These are phyloP conservation scores for Trifolium fragiferum DNA, from an alignment of 306 rosid genomes.

Conservation along the genomic window DNA sequence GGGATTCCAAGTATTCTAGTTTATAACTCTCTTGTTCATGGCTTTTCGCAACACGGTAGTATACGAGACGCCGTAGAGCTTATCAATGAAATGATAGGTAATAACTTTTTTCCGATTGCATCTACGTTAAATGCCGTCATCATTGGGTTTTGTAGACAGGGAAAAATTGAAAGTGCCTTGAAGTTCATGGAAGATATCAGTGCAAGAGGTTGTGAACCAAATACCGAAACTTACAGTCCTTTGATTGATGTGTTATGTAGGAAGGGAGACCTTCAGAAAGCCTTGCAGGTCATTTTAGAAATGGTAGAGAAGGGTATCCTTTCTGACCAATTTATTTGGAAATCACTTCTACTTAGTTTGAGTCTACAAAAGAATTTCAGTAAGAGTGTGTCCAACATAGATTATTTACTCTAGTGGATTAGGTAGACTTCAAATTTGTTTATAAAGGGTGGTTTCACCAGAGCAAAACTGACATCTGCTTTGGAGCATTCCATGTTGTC, in stretches of 20 bases:
- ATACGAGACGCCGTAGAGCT: constrained; percentile 64
- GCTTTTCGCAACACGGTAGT: constrained; percentile 52
- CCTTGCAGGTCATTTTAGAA: constrained; percentile 49
- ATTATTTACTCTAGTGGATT: constrained; percentile 38
- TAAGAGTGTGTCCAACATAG: constrained; percentile 36
- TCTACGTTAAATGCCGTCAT: constrained; percentile 63
- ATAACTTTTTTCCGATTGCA: constrained; percentile 60
- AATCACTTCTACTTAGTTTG: constrained; percentile 50
- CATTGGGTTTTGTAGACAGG: constrained; percentile 57
- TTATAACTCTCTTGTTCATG: constrained; percentile 57
- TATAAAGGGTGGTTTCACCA: not conserved
- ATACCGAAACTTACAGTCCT: constrained; percentile 53
- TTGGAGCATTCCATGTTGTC: constrained; percentile 12
- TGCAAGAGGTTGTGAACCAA: constrained; percentile 52
- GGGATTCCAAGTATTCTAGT: constrained; percentile 68
- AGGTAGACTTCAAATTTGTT: constrained; percentile 32
- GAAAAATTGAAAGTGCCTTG: constrained; percentile 58
- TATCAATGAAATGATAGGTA: constrained; percentile 69
- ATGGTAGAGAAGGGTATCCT: constrained; percentile 59
- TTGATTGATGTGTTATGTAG: constrained; percentile 54
- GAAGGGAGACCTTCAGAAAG: constrained; percentile 63
- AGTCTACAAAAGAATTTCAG: constrained; percentile 48
- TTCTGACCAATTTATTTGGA: constrained; percentile 65
- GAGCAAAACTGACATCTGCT: not conserved
- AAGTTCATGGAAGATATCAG: constrained; percentile 65